A percentile compares a stretch with the other conserved stretches of the same genome.
These are phyloP conservation scores for Penicillium thymicola DNA, from an alignment of 2,329 filamentous ascomycete species.

Conservation along the genomic window DNA sequence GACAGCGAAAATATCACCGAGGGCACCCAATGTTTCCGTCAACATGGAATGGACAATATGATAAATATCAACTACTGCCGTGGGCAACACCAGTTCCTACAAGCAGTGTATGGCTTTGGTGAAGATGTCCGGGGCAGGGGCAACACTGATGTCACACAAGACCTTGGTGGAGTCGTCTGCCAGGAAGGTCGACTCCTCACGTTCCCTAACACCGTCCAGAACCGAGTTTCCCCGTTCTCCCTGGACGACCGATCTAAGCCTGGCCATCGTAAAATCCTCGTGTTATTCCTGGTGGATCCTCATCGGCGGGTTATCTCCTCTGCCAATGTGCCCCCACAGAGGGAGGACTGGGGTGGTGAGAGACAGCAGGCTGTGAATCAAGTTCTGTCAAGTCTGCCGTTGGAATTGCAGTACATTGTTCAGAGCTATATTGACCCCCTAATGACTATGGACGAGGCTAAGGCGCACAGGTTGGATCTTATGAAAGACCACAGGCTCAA, in stretches of 20 bases:
- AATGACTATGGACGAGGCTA: too few relatives aligned
- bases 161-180: neutral
- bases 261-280: neutral
- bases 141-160: neutral
- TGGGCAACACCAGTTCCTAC: too few relatives aligned
- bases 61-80: too few relatives aligned
- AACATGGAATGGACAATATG: too few relatives aligned
- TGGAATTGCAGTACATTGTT: neutral
- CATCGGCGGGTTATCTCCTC: neutral
- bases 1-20: too few relatives aligned
- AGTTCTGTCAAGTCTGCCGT: neutral
- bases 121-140: too few relatives aligned
- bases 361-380: neutral
- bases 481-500: neutral
- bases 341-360: neutral
- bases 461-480: too few relatives aligned
- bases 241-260: neutral
- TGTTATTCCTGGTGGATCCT: neutral
- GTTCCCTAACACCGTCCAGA: neutral
- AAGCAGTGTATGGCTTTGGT: too few relatives aligned
- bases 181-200: neutral
- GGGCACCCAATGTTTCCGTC: too few relatives aligned
- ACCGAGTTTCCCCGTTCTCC: neutral
- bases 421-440: neutral
- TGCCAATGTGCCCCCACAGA: neutral